Percentiles rank a stretch among this genome's conserved stretches.
phyloP scores from a whole-genome alignment of 495 filamentous ascomycete species.

The Hypoxylon crocopeplum region DNA sequence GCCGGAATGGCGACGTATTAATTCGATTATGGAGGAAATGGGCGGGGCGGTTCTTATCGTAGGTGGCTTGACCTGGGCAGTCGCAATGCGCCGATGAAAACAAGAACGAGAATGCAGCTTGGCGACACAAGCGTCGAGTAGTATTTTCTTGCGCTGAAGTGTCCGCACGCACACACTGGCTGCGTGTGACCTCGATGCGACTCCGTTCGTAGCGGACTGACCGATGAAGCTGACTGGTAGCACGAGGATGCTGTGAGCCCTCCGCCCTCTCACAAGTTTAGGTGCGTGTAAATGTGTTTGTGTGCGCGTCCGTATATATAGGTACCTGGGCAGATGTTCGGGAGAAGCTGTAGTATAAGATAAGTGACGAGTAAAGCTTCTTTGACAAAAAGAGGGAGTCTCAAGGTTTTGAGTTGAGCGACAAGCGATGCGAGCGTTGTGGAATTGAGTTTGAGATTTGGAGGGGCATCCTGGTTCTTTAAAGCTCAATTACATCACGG shows the following conservation, averaged over 20 bases:
- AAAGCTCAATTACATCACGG: conserved; percentile 31
- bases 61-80: conserved; percentile 6
- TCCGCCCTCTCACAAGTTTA: neutral
- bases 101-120: conserved; percentile 1
- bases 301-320: no score
- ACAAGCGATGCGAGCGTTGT: conserved; percentile 3
- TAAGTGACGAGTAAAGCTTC: no score
- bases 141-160: conserved; percentile 7
- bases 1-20: conserved; percentile 22
- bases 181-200: conserved; percentile 31
- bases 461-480: conserved; percentile 23
- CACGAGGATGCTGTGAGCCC: conserved; percentile 2
- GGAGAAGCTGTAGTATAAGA: no score
- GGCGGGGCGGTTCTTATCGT: conserved; percentile 27
- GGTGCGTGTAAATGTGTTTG: no score
- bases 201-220: conserved; percentile 17
- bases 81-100: neutral
- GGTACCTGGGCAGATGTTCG: no score
- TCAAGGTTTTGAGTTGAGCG: neutral
- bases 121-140: neutral
- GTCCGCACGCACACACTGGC: conserved; percentile 7
- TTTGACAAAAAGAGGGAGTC: no score
- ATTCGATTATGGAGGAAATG: conserved; percentile 7
- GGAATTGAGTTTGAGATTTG: conserved; percentile 23
- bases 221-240: conserved; percentile 20